Evolutionary conservation across 2,329 filamentous ascomycete genomes (phyloP).

Genomic region (Magnaporthales sp.): DNA sequence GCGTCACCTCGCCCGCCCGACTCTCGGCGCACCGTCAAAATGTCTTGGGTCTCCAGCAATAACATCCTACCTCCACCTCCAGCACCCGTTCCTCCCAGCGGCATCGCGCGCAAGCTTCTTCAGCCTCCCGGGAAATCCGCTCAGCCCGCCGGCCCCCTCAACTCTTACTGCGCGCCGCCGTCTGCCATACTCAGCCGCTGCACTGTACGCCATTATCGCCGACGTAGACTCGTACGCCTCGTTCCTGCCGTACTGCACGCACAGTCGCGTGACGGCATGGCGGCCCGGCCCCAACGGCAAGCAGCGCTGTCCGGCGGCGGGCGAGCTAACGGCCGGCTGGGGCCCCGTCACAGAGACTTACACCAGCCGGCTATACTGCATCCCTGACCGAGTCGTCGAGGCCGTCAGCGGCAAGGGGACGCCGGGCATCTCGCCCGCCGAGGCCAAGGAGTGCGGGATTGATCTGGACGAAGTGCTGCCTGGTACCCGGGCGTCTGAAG

Average conservation of each 20-base stretch:
- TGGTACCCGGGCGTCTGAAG: background rate
- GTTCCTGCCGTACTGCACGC: slow-evolving; percentile 89
- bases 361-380: slow-evolving; percentile 69
- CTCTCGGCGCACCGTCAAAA: background rate
- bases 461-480: slow-evolving; percentile 13
- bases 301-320: slow-evolving; percentile 59
- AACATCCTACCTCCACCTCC: background rate
- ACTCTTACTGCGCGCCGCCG: slow-evolving; percentile 64
- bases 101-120: slow-evolving; percentile 18
- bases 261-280: slow-evolving; percentile 69
- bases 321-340: slow-evolving; percentile 78
- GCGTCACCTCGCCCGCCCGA: background rate
- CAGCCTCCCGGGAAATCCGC: slow-evolving; percentile 14
- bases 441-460: slow-evolving; percentile 13
- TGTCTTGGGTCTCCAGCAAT: background rate
- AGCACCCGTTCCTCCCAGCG: background rate
- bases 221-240: slow-evolving; percentile 75
- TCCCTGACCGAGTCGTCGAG: slow-evolving; percentile 63
- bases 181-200: slow-evolving; percentile 62
- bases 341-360: slow-evolving; percentile 77
- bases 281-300: slow-evolving; percentile 27
- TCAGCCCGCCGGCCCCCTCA: slow-evolving; percentile 31
- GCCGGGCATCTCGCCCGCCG: slow-evolving; percentile 30
- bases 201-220: slow-evolving; percentile 79
- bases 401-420: slow-evolving; percentile 58